phyloP scores from a whole-genome alignment of 352 stramenopile genomes.

The Pythium plurisporium region DNA sequence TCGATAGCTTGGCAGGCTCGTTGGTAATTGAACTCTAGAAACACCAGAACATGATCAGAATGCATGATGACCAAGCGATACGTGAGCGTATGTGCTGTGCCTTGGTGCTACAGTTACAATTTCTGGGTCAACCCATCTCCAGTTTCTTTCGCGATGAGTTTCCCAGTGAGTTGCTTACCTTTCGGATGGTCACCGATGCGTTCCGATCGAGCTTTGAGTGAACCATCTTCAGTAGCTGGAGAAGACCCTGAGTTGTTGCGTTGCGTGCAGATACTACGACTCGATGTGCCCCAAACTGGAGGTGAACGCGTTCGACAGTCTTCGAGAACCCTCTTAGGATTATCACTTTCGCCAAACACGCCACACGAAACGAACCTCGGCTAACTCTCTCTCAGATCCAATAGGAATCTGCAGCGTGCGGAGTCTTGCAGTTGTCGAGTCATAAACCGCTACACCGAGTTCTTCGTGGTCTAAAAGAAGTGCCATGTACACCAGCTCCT shows the following conservation, averaged over 20 bases:
- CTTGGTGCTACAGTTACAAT: conserved; percentile 23
- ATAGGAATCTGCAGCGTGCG: conserved; percentile 58
- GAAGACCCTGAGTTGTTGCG: conserved; percentile 49
- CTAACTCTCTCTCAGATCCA: conserved; percentile 32
- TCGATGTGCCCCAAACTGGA: conserved; percentile 67
- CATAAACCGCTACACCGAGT: conserved; percentile 72
- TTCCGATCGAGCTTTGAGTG: conserved; percentile 42
- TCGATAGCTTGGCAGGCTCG: conserved; percentile 74
- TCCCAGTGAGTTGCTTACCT: too few relatives aligned
- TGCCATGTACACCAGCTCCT: conserved; percentile 65
- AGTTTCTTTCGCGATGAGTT: too few relatives aligned
- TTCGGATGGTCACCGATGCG: conserved; percentile 55
- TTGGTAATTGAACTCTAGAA: conserved; percentile 68
- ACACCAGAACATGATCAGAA: background rate
- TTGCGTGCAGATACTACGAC: conserved; percentile 68
- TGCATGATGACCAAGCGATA: background rate
- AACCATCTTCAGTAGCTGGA: conserved; percentile 62
- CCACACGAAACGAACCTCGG: conserved; percentile 30
- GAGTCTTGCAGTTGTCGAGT: conserved; percentile 57
- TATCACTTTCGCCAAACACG: background rate
- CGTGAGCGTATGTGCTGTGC: background rate
- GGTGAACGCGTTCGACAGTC: conserved; percentile 58
- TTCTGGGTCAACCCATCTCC: too few relatives aligned
- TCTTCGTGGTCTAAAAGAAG: conserved; percentile 62
- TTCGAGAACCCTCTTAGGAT: conserved; percentile 11